A percentile compares a stretch with the other conserved stretches of the same genome.
Conservation (phyloP, 441 rosid genomes). For the Breynia disticha region DNA sequence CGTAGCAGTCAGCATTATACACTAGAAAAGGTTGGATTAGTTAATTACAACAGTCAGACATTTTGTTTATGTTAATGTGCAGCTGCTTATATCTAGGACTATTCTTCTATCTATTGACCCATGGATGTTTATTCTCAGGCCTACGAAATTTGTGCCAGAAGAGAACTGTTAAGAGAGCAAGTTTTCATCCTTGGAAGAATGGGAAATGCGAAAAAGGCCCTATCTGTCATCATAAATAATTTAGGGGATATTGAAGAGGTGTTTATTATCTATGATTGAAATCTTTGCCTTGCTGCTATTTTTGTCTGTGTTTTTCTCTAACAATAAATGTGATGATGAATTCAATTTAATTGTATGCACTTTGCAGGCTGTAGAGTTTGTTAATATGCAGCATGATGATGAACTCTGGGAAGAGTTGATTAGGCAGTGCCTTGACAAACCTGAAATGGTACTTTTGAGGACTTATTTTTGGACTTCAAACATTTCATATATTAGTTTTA, state of each 20-base stretch:
- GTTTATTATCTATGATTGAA: conserved; percentile 9
- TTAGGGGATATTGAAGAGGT: conserved; percentile 98
- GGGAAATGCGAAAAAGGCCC: conserved; percentile 92
- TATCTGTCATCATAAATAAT: conserved; percentile 79
- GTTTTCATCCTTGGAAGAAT: conserved; percentile 96
- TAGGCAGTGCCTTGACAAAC: conserved; percentile 85
- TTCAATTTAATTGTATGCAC: conserved; percentile 13
- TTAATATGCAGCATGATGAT: conserved; percentile 93
- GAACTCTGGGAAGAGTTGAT: conserved; percentile 98
- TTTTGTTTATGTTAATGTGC: not conserved
- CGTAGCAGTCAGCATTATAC: conserved; percentile 98
- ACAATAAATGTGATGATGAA: conserved; percentile 1
- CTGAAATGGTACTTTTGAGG: conserved; percentile 69
- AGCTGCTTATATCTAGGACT: not conserved
- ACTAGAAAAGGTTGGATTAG: conserved; percentile 72
- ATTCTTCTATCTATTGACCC: conserved; percentile 13
- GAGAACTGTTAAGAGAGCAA: conserved; percentile 85
- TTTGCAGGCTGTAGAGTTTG: conserved; percentile 98
- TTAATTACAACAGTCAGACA: conserved; percentile 2
- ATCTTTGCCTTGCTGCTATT: conserved; percentile 1
- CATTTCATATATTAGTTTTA: too few relatives aligned
- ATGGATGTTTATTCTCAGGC: conserved; percentile 50
- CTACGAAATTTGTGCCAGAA: conserved; percentile 68
- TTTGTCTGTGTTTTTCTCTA: conserved; percentile 3
- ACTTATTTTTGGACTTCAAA: not conserved